Percentiles rank a stretch among this genome's conserved stretches.
phyloP scores from a whole-genome alignment of 768 basidiomycete species.

The Xanthoconium stramineum region DNA sequence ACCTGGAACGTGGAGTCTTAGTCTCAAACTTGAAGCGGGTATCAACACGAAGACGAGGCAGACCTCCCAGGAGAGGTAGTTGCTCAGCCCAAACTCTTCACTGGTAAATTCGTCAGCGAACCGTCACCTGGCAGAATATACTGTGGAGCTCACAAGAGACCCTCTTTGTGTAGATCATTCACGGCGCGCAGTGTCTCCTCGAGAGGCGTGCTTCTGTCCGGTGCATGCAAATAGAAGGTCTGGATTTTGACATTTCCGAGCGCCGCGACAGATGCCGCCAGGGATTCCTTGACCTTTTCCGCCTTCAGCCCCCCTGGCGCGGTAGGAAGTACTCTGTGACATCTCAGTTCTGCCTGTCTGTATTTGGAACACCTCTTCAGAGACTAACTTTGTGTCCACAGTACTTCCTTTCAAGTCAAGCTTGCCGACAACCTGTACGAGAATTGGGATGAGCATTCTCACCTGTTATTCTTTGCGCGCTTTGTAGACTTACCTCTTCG shows the following conservation, averaged over 20 bases:
- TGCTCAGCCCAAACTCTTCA: conserved; percentile 14
- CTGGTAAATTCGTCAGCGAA: background rate
- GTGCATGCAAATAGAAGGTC: conserved; percentile 27
- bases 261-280: background rate
- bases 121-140: background rate
- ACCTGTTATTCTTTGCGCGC: background rate
- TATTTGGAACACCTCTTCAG: background rate
- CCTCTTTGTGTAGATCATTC: conserved; percentile 49
- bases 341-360: background rate
- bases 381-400: conserved; percentile 20
- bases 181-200: conserved; percentile 45
- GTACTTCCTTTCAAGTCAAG: conserved; percentile 17
- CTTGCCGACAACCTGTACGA: conserved; percentile 9
- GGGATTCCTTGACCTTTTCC: background rate
- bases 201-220: conserved; percentile 43
- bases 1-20: conserved; percentile 25
- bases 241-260: conserved; percentile 3
- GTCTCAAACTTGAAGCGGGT: background rate
- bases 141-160: conserved; percentile 39
- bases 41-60: background rate
- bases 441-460: background rate
- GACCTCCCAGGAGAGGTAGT: conserved; percentile 33
- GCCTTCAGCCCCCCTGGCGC: background rate
- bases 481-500: conserved; percentile 7
- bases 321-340: conserved; percentile 34